These are phyloP conservation scores for Aegilops tauschii DNA, from an alignment of 176 grass and related monocot genomes.

Conservation along the genomic window DNA sequence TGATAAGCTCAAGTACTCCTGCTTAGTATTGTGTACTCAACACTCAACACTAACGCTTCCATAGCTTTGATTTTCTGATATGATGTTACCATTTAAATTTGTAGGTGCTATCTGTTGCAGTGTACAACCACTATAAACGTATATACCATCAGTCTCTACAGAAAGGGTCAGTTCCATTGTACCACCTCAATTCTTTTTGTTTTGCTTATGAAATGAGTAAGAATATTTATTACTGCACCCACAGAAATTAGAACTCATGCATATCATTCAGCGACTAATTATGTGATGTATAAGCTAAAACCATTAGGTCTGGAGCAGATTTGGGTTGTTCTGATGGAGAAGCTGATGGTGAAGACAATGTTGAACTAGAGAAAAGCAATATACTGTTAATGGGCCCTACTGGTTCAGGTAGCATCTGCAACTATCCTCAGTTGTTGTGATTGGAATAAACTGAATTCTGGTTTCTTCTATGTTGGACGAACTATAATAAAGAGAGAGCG, in stretches of 20 bases:
- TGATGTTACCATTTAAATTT: constrained; percentile 28
- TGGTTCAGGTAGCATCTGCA: constrained; percentile 70
- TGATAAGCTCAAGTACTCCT: constrained; percentile 7
- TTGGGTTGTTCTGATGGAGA: constrained; percentile 57
- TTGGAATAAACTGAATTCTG: neutral
- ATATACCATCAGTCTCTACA: constrained; percentile 78
- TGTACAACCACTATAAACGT: constrained; percentile 99
- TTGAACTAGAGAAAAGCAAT: constrained; percentile 99
- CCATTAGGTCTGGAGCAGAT: constrained; percentile 77
- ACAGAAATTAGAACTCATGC: constrained; percentile 10
- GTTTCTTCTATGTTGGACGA: constrained; percentile 7
- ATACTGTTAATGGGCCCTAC: constrained; percentile 96
- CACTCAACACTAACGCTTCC: neutral
- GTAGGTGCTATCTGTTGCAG: constrained; percentile 95
- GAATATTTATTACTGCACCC: neutral
- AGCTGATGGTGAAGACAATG: constrained; percentile 70
- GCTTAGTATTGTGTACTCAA: constrained; percentile 1
- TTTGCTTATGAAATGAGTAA: neutral
- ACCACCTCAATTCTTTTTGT: neutral
- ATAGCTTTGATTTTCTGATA: constrained; percentile 12
- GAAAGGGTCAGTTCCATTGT: constrained; percentile 68
- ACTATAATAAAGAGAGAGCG: constrained; percentile 12
- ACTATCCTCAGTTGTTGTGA: constrained; percentile 22
- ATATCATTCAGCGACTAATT: constrained; percentile 56
- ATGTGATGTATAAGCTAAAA: constrained; percentile 61